Base-by-base conservation (phyloP, 495 filamentous ascomycete genomes). In the Penicillium taxi region DNA sequence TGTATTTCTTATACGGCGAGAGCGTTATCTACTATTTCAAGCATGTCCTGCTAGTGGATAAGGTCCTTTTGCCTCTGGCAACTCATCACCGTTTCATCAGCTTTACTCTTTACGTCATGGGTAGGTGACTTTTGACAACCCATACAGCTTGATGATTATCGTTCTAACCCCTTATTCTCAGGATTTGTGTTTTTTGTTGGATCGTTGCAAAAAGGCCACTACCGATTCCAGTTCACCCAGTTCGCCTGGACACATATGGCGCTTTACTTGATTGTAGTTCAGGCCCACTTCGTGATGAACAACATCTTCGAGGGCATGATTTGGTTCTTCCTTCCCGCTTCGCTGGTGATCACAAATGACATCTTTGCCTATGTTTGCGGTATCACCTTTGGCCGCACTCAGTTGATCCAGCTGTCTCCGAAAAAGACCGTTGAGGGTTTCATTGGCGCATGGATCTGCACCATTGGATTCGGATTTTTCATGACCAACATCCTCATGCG, bases 341-440 rank as follows among this genome's bases (percentile, higher is more conserved):
- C 84, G 18, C 73, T 99, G 37, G 93, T 99, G 50, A 95, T 96
- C 53, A 94, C 84, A 24, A 99, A 99, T 54, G 93, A 99, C 59
- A 99, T 96, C 42, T 96, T 94, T 53, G 93, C 93, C 55, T 99
- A 99, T 53, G 75, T 99, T 42, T 94, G 86, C 59, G 93, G 93
- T 44, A 96, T 99, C 53, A 88, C 87, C 6, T 94, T 99, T 57
- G 93, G 93, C 26, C 76, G 87, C 32, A 99, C 93, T 11, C 93
- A 94, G 57, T 73, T 99, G 28, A 99, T 99, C 65, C 94, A 96
- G 66, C 70, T 99, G 15, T 96, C 89, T 1, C 93, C 93, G 2
- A 99, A 99, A 73, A 99, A 99, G 80, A 99, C 93, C 1, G 91
- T 96, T 26, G 93, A 99, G 61, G 93, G 93, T 16, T 99, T 99